Percentiles rank a stretch among this genome's conserved stretches.
Evolutionary conservation across 345 rosid genomes (phyloP).

Genomic region (Combretum micranthum): DNA sequence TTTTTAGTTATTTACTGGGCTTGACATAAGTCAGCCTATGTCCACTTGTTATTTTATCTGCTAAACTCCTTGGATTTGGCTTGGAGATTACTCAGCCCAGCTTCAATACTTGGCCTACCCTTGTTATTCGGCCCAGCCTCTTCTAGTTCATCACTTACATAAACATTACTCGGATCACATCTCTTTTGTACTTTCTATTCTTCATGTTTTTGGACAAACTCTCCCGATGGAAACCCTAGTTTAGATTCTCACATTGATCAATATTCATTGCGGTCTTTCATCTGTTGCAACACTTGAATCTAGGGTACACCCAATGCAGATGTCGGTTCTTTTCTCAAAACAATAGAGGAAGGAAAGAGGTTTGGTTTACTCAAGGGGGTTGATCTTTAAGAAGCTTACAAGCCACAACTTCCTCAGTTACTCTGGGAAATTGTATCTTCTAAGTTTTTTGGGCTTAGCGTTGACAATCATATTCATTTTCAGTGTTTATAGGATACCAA

Average conservation of each 20-base stretch:
- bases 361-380: slow-evolving; percentile 20
- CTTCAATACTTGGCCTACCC: no score
- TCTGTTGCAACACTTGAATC: slow-evolving; percentile 5
- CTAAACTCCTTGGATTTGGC: no score
- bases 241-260: not conserved
- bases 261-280: slow-evolving; percentile 19
- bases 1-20: no score
- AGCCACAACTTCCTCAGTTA: slow-evolving; percentile 17
- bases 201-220: no score
- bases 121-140: no score
- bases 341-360: not conserved
- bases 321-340: slow-evolving; percentile 3
- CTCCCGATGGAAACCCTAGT: no score
- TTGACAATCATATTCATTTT: slow-evolving; percentile 24
- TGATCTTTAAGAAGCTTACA: slow-evolving; percentile 30
- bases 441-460: slow-evolving; percentile 26
- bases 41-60: no score
- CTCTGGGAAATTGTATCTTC: slow-evolving; percentile 14
- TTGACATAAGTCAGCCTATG: no score
- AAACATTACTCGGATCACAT: no score
- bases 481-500: slow-evolving; percentile 15
- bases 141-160: no score
- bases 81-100: no score
- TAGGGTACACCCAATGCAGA: slow-evolving; percentile 20
- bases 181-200: no score